Percentiles rank a stretch among this genome's conserved stretches.
Evolutionary conservation across 2,329 filamentous ascomycete species (phyloP).

Genomic region (Calonectria crousiana): DNA sequence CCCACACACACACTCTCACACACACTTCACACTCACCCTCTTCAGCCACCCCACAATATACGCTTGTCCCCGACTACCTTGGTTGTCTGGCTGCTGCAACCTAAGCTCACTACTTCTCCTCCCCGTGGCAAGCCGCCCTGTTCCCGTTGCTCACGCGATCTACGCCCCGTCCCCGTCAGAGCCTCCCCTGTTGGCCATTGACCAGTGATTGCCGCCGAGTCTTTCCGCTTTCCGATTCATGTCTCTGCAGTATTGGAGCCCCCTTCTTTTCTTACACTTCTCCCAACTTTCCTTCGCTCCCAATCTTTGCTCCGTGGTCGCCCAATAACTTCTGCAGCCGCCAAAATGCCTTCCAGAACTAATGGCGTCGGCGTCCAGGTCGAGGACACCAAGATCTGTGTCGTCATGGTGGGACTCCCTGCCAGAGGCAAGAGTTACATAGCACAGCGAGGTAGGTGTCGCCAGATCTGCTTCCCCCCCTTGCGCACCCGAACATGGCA

Average conservation of each 20-base stretch:
- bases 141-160: constrained; percentile 33
- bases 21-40: background rate
- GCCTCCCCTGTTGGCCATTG: constrained; percentile 29
- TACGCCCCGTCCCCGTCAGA: constrained; percentile 11
- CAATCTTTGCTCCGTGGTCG: constrained; percentile 11
- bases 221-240: constrained; percentile 32
- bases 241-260: constrained; percentile 45
- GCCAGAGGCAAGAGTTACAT: constrained; percentile 98
- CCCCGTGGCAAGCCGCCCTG: constrained; percentile 26
- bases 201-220: constrained; percentile 25
- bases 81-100: constrained; percentile 12
- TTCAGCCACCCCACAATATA: constrained; percentile 21
- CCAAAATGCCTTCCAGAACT: constrained; percentile 62
- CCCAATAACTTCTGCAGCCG: constrained; percentile 31
- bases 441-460: constrained; percentile 86
- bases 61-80: constrained; percentile 4
- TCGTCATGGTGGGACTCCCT: constrained; percentile 98
- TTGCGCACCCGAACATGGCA: background rate
- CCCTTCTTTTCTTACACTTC: constrained; percentile 27
- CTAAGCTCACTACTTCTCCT: constrained; percentile 32
- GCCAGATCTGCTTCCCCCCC: background rate
- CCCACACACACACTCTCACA: constrained; percentile 11
- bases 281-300: constrained; percentile 10
- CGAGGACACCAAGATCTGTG: constrained; percentile 96
- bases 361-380: constrained; percentile 84